Evolutionary conservation across 495 filamentous ascomycete species (phyloP), one percentile per base, ranked within the genome.

Genomic region (Tuber calosporum): DNA sequence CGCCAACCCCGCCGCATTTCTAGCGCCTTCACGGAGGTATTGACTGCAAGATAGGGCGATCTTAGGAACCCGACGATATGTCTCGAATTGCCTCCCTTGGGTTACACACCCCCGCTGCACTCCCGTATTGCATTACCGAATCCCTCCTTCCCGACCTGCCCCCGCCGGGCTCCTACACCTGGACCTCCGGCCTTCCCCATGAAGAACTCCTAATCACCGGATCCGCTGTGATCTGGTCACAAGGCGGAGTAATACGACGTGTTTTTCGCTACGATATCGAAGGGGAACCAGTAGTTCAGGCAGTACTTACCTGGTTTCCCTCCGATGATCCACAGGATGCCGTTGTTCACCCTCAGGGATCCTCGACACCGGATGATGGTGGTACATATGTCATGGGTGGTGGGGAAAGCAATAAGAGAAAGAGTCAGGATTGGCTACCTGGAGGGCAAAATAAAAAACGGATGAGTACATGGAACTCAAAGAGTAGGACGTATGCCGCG

Each of bases 171-270:
- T 86, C 86, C 20, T 97, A 96, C 82, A 86, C 83, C 68, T 99
- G 94, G 93, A 72, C 77, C 5, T 73, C 75, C 83, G 90, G 74
- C 89, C 78, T 71, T 80, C 85, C 85, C 66, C 88, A 92, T 74
- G 95, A 99, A 72, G 95, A 98, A 82, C 83, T 98, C n/a, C 84
- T 97, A 37, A 89, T 90, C 72, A 97, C 94, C 5, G 87, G 90
- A 42, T 86, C 86, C 74, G 91, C 91, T 78, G 95, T 97, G 43
- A 88, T 97, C 74, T 99, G 94, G 94, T 97, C 92, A 42, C 88
- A 92, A 70, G 93, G 92, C 66, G 91, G 91, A 68, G 84, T 96
- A 48, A 90, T 97, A 79, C 92, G 92, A 72, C 92, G 93, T 80
- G 88, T 92, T 74, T 99, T 93, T 84, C 89, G 87, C 69, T 92